Conservation (phyloP, 768 basidiomycete genomes). For the Tricholoma matsutake region DNA sequence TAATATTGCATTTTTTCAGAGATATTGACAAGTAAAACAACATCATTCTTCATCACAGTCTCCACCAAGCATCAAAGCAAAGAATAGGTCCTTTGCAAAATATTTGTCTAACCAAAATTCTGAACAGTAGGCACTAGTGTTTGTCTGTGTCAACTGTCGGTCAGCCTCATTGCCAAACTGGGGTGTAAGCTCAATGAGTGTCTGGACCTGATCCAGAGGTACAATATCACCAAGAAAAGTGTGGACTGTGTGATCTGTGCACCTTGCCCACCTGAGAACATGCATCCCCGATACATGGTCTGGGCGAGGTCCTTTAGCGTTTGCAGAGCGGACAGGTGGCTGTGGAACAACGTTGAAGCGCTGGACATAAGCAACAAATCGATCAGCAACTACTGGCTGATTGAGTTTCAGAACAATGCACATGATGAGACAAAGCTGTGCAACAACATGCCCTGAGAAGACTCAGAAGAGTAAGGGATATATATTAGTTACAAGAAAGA, state of each 20-base stretch:
- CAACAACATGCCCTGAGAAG: conserved; percentile 2
- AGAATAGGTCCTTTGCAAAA: no score
- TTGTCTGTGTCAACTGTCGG: no score
- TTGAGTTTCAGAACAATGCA: neutral
- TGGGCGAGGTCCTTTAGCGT: neutral
- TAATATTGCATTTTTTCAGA: no score
- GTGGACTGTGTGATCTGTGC: neutral
- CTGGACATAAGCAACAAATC: conserved; percentile 6
- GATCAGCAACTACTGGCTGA: neutral
- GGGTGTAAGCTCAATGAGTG: no score
- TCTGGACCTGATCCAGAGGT: no score
- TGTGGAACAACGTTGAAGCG: conserved; percentile 6
- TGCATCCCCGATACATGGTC: neutral
- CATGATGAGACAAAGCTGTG: neutral
- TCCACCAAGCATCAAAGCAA: no score
- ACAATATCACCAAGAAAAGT: neutral
- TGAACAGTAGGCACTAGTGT: no score
- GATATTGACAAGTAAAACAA: no score
- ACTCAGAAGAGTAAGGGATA: neutral
- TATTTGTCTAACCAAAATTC: no score
- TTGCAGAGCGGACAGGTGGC: conserved; percentile 5
- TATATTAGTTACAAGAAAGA: neutral
- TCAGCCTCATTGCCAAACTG: no score
- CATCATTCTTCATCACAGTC: no score
- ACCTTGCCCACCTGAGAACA: neutral